Evolutionary conservation across 305 asterid species (phyloP), one percentile per base, ranked within the genome.

Genomic region (Fraxinus sp.): DNA sequence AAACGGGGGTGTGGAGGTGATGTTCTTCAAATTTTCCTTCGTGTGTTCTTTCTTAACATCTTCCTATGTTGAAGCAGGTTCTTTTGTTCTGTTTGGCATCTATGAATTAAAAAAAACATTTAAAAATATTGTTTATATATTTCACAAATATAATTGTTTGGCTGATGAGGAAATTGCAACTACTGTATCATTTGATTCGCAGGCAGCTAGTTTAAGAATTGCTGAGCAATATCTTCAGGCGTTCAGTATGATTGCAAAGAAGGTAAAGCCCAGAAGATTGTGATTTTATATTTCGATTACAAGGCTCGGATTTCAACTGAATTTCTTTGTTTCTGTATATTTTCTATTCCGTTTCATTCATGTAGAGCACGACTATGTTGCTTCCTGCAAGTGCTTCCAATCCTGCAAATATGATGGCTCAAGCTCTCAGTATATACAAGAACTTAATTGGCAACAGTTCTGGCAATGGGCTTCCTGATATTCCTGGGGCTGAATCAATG

Each of bases 221-320:
- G 99, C 98, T 2, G 99, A 95, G 90, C 97, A 95, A 86, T 95
- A 95, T 82, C 88, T 95, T 79, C 91, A 93, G 1, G 99, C 99
- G 11, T 95, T 94, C 70, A 28, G 93, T 79, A 88, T 84, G 77
- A 84, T 95, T 59, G 99, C 99, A 32, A 93, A 93, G 88, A 86
- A 93, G 98, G 98, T 92, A 89, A 88, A 14, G 26, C 83, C 11
- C 41, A 10, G 41, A 74, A 74, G 66, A 35, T 80, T 75, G 55
- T 81, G 52, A 75, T 30, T 41, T 83, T 22, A 66, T 83, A 20
- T 2, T 49, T 14, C 13, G 3, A 52, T 74, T 4, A 2, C 24
- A 6, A 79, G 44, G 35, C 35, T 36, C n/a, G 18, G 52, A 30
- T 77, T 18, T 33, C 26, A 13, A 75, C 39, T 39, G 62, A 30